Evolutionary conservation across 768 basidiomycete species (phyloP).

Genomic region (Kwoniella dendrophila): DNA sequence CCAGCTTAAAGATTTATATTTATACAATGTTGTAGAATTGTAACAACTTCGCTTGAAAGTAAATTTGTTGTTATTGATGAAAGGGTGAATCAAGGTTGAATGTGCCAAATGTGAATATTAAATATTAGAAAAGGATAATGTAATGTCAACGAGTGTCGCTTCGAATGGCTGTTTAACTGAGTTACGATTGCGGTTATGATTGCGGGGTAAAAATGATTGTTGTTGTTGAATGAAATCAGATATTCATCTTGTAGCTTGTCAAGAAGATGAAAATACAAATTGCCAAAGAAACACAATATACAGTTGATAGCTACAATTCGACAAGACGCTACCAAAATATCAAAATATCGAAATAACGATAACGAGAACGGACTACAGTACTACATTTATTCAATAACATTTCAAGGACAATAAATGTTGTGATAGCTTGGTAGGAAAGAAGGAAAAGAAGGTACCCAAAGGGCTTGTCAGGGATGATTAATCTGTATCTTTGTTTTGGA

Average conservation of each 20-base stretch:
- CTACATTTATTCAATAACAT: not conserved
- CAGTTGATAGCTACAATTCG: too few relatives aligned
- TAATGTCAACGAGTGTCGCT: slow-evolving; percentile 1
- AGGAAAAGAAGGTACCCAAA: not conserved
- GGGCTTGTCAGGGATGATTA: slow-evolving; percentile 10
- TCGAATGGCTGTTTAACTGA: not conserved
- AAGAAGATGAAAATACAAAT: too few relatives aligned
- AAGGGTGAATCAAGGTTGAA: not conserved
- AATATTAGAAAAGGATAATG: not conserved
- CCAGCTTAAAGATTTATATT: not conserved
- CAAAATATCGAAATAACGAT: too few relatives aligned
- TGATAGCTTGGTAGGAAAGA: not conserved
- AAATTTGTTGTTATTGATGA: not conserved
- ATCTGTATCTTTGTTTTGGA: slow-evolving; percentile 3
- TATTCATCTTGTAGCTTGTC: not conserved
- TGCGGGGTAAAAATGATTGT: not conserved
- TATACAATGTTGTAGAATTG: not conserved
- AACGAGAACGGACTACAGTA: too few relatives aligned
- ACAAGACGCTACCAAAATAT: too few relatives aligned
- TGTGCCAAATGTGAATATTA: not conserved
- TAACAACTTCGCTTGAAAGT: too few relatives aligned
- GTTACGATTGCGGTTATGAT: not conserved
- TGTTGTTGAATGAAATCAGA: not conserved
- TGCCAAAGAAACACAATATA: too few relatives aligned
- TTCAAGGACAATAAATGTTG: not conserved